A percentile compares a stretch with the other conserved stretches of the same genome.
Conservation (phyloP, 2,329 filamentous ascomycete species). For the Fusarium pseudoanthophilum region DNA sequence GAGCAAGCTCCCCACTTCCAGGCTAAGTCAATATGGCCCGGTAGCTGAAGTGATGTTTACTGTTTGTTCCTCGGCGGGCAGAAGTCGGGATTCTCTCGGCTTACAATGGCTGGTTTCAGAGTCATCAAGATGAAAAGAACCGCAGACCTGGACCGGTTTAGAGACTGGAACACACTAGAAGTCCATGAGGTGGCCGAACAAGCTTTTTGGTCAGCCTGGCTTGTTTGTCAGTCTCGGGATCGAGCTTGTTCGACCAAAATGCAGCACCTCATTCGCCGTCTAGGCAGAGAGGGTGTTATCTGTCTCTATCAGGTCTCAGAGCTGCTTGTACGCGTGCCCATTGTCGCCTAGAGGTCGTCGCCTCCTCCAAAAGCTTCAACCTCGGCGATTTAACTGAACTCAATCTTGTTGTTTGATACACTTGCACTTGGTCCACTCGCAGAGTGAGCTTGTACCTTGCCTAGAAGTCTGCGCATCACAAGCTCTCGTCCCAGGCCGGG, state of each 20-base stretch:
- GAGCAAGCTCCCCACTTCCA: constrained; percentile 22
- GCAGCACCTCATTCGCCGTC: background rate
- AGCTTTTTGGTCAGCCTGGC: constrained; percentile 24
- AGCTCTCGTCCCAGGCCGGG: constrained; percentile 1
- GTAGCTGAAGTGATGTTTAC: background rate
- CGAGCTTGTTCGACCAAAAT: background rate
- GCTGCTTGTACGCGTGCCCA: constrained; percentile 14
- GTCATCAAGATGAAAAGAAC: background rate
- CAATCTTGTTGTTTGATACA: constrained; percentile 7
- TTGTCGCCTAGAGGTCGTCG: constrained; percentile 7
- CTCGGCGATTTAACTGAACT: background rate
- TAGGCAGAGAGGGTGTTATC: constrained; percentile 7
- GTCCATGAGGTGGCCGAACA: constrained; percentile 1
- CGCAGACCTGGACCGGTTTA: constrained; percentile 7
- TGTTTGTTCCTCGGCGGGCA: background rate
- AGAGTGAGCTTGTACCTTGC: constrained; percentile 12
- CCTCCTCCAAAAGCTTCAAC: background rate
- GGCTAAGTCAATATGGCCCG: background rate
- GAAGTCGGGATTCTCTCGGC: constrained; percentile 18
- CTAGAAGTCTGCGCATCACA: constrained; percentile 24
- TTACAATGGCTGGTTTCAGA: background rate
- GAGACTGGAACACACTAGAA: constrained; percentile 1
- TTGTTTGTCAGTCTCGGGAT: constrained; percentile 4
- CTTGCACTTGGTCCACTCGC: constrained; percentile 14
- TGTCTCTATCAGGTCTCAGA: constrained; percentile 2